These are phyloP conservation scores for Hamamelis virginiana DNA, from an alignment of 164 flowering plant genomes.

Conservation along the genomic window DNA sequence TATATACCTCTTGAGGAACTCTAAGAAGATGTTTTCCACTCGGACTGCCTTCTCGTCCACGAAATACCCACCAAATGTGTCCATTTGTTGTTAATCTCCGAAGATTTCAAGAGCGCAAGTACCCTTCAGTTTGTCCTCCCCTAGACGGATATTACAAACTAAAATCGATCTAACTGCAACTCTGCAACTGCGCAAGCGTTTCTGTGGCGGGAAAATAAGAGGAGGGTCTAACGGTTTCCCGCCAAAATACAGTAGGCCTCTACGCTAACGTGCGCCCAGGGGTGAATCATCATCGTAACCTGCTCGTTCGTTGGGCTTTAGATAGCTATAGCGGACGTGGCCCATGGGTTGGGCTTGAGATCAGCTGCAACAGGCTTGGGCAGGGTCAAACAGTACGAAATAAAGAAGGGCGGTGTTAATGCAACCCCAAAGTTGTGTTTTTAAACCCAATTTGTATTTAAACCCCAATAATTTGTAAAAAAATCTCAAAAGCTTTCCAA, in stretches of 20 bases:
- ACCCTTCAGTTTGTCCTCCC: background rate
- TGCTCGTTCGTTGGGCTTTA: too few species aligned
- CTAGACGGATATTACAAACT: background rate
- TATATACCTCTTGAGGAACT: slow-evolving; percentile 74
- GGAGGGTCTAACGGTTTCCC: background rate
- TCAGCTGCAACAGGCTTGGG: too few species aligned
- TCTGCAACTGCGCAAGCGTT: background rate
- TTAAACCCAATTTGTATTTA: too few species aligned
- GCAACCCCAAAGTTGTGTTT: too few species aligned
- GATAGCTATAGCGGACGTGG: too few species aligned
- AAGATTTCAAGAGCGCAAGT: background rate
- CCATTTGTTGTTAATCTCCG: slow-evolving; percentile 17
- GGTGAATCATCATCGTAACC: background rate
- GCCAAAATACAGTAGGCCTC: background rate
- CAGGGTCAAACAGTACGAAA: too few species aligned
- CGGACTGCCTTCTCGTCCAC: slow-evolving; percentile 77
- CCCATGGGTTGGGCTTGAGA: too few species aligned
- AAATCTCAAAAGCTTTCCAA: too few species aligned
- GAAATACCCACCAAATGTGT: slow-evolving; percentile 39
- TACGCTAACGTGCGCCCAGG: background rate
- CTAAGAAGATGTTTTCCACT: slow-evolving; percentile 84
- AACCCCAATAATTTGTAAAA: too few species aligned
- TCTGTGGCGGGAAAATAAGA: slow-evolving; percentile 3
- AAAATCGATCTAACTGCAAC: background rate
- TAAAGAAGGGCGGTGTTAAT: too few species aligned